Evolutionary conservation across 257 asterid species (phyloP), one percentile per base, ranked within the genome.

Genomic region (Plantago elongata): DNA sequence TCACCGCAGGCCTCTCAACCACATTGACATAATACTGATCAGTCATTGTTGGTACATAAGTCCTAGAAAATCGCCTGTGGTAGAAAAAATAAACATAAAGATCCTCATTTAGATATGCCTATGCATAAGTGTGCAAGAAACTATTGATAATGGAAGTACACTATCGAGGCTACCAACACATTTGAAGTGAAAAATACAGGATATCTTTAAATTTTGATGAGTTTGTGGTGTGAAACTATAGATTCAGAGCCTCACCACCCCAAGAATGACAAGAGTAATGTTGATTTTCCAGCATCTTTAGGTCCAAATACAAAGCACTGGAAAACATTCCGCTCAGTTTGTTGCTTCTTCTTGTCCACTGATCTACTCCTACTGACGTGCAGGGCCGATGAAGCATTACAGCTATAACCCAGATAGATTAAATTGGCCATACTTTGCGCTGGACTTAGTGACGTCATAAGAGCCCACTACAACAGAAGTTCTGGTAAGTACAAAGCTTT

Each of bases 301-400:
- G 97, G 91, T 71, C 99, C 99, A 67, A 93, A 82, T 49, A 84
- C 99, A 83, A 80, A 84, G 78, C 97, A 85, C 66, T 82, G 97
- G 78, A 87, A 82, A 66, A 89, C 94, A 75, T 76, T 83, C 75
- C 92, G 77, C 45, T 85, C 92, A 59, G 90, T 76, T 72, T 71
- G 89, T 77, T 89, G 89, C 75, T 83, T 87, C 83, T 89, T 93
- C 69, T 79, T 75, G 71, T 85, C 94, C 9, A 82, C 63, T 29
- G 76, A 78, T 78, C 89, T 87, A 69, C 84, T 89, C 82, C 92
- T 80, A 62, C 96, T 87, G 71, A 82, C 71, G 67, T 79, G 81
- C 61, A 93, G 84, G 51, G 92, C 95, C 60, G 97, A 83, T 74
- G 89, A 72, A 60, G 92, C 81, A 69, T 86, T 68, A 73, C 91